phyloP scores from a whole-genome alignment of 441 rosid species.

The Rhodomyrtus psidioides region DNA sequence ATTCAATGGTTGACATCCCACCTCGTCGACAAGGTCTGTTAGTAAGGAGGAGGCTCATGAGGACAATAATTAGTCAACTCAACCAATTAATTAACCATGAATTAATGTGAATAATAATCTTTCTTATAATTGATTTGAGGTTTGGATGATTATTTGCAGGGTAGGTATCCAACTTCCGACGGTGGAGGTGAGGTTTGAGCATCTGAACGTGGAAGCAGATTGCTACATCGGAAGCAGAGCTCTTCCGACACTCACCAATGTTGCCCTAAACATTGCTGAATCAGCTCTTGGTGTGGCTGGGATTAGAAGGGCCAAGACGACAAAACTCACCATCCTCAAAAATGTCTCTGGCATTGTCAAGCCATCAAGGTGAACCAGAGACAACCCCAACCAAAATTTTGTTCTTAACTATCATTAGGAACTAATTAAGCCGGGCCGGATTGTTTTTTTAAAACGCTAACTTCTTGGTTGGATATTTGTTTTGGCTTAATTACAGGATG shows the following conservation, averaged over 20 bases:
- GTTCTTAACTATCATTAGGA: background rate
- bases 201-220: constrained; percentile 40
- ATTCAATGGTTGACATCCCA: background rate
- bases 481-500: constrained; percentile 34
- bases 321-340: constrained; percentile 61
- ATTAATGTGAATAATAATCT: background rate
- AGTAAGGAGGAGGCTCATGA: background rate
- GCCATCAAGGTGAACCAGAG: constrained; percentile 44
- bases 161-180: constrained; percentile 59
- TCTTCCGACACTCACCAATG: constrained; percentile 56
- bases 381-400: background rate
- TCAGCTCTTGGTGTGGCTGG: constrained; percentile 43
- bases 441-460: background rate
- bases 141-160: constrained; percentile 12
- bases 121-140: background rate
- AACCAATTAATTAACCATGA: background rate
- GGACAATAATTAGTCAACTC: background rate
- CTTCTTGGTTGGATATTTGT: background rate
- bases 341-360: constrained; percentile 57
- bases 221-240: constrained; percentile 50
- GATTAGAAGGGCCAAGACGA: constrained; percentile 40
- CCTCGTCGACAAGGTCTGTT: background rate
- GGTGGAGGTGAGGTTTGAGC: constrained; percentile 49
- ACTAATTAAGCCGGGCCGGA: background rate
- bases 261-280: constrained; percentile 50